Evolutionary conservation across 1,284 basidiomycete genomes (phyloP).

Genomic region (Inonotus obliquus): DNA sequence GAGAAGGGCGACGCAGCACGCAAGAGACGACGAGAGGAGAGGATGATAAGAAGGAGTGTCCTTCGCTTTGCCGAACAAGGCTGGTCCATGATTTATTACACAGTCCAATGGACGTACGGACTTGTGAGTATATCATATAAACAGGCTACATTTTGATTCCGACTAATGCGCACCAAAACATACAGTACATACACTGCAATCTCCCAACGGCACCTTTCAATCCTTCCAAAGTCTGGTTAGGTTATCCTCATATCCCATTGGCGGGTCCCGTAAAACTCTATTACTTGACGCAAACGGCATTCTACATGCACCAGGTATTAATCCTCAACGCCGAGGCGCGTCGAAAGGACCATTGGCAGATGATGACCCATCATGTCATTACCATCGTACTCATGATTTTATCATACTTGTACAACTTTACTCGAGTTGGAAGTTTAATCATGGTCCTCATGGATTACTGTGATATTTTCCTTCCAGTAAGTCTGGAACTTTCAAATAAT

Average conservation of each 20-base stretch:
- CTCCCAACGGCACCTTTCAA: constrained; percentile 67
- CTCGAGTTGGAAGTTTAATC: constrained; percentile 83
- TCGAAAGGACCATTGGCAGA: constrained; percentile 91
- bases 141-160: constrained; percentile 6
- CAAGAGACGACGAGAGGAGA: constrained; percentile 36
- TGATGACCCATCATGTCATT: constrained; percentile 94
- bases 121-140: constrained; percentile 54
- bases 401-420: constrained; percentile 84
- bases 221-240: constrained; percentile 70
- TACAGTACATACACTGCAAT: constrained; percentile 75
- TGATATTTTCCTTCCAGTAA: constrained; percentile 88
- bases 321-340: constrained; percentile 92
- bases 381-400: constrained; percentile 74
- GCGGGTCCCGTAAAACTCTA: constrained; percentile 83
- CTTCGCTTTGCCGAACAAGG: constrained; percentile 93
- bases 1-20: constrained; percentile 22
- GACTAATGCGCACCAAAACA: neutral
- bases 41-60: constrained; percentile 64
- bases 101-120: constrained; percentile 72
- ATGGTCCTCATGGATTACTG: constrained; percentile 92
- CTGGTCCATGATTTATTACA: constrained; percentile 84
- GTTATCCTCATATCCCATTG: constrained; percentile 80
- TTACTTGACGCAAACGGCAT: constrained; percentile 89
- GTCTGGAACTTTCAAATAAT: constrained; percentile 30
- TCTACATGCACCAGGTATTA: constrained; percentile 90